These are phyloP conservation scores for Saitoella complicata DNA, from an alignment of 805 yeast genomes.

Conservation along the genomic window DNA sequence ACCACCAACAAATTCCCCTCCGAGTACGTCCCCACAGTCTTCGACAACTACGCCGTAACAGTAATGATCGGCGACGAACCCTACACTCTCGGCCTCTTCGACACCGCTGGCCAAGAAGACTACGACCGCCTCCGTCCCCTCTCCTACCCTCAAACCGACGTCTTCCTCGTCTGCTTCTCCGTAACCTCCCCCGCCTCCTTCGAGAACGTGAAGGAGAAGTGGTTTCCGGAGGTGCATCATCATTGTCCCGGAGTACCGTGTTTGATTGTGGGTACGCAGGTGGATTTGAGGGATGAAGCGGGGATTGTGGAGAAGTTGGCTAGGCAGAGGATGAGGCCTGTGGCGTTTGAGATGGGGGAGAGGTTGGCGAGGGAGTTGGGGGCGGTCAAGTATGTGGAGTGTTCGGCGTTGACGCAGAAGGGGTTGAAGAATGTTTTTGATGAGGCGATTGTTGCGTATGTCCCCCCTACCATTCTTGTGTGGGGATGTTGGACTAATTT, in stretches of 20 bases:
- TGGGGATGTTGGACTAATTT: no score
- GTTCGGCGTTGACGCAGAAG: constrained; percentile 93
- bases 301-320: constrained; percentile 76
- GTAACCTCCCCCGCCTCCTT: constrained; percentile 95
- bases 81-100: constrained; percentile 89
- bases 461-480: not conserved
- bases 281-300: constrained; percentile 86
- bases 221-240: constrained; percentile 98
- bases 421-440: constrained; percentile 97
- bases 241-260: constrained; percentile 91
- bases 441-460: constrained; percentile 27
- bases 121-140: constrained; percentile 94
- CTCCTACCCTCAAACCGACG: constrained; percentile 94
- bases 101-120: constrained; percentile 99
- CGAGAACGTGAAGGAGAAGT: constrained; percentile 93
- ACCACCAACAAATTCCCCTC: constrained; percentile 96
- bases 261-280: constrained; percentile 90
- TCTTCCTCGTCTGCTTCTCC: constrained; percentile 85
- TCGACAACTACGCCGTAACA: constrained; percentile 57
- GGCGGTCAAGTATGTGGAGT: constrained; percentile 93
- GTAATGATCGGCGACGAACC: constrained; percentile 98
- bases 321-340: constrained; percentile 79
- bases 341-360: constrained; percentile 75
- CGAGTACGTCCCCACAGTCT: constrained; percentile 80
- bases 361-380: constrained; percentile 83